Conservation (phyloP, 2,329 filamentous ascomycete species). For the Pseudogymnoascus sp. region DNA sequence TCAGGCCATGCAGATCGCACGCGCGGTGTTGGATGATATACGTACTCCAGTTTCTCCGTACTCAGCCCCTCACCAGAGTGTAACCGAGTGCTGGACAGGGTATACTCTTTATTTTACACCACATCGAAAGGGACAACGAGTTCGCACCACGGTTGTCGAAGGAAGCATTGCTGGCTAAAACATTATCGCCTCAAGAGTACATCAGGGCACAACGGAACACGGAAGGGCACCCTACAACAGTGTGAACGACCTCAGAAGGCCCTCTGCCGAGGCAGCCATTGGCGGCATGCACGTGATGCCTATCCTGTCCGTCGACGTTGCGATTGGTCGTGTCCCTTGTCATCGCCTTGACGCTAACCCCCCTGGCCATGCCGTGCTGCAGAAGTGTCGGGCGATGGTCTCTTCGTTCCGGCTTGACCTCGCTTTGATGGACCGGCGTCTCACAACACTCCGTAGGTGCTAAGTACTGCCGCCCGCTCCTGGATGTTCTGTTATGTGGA, state of each 20-base stretch:
- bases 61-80: background rate
- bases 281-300: background rate
- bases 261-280: background rate
- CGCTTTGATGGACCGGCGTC: background rate
- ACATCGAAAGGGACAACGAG: background rate
- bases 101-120: background rate
- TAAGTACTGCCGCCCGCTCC: background rate
- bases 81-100: background rate
- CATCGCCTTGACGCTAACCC: background rate
- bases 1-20: background rate
- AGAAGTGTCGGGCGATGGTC: constrained; percentile 3
- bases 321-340: background rate
- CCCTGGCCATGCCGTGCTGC: background rate
- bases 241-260: background rate
- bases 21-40: background rate
- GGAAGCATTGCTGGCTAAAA: background rate
- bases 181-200: background rate
- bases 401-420: constrained; percentile 1
- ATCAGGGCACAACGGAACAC: background rate
- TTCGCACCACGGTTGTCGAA: background rate
- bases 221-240: background rate
- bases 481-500: background rate
- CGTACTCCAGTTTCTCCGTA: background rate
- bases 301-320: background rate
- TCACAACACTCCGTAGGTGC: background rate